Conservation (phyloP, 179 eudicot species). For the Silene coronaria region DNA sequence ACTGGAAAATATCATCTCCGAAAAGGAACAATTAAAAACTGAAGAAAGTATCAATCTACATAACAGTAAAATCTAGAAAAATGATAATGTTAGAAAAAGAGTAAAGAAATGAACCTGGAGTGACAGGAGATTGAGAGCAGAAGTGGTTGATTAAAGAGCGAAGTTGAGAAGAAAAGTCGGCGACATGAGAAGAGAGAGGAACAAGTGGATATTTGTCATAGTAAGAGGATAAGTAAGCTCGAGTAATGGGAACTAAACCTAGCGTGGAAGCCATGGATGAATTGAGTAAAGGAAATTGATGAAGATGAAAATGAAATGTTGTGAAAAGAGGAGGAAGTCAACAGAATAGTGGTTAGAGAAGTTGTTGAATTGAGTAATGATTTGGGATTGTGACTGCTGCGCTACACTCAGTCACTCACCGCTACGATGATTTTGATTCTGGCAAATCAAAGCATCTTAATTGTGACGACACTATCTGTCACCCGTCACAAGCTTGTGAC, state of each 20-base stretch:
- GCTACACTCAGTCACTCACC: too few species aligned
- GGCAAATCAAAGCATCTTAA: too few species aligned
- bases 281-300: not conserved
- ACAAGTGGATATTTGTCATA: conserved; percentile 70
- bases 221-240: conserved; percentile 67
- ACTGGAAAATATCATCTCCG: not conserved
- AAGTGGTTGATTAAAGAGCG: conserved; percentile 42
- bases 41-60: not conserved
- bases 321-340: not conserved
- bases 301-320: not conserved
- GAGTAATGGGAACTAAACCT: conserved; percentile 84
- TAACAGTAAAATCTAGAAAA: not conserved
- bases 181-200: conserved; percentile 60
- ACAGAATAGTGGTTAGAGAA: not conserved
- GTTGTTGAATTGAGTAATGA: not conserved
- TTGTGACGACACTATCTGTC: too few species aligned
- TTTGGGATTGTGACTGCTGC: not conserved
- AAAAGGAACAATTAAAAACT: not conserved
- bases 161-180: conserved; percentile 49
- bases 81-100: not conserved
- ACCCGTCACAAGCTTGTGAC: too few species aligned
- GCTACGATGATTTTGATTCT: too few species aligned
- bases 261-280: conserved; percentile 59
- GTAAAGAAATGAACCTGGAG: conserved; percentile 39
- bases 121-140: conserved; percentile 31